Conservation (phyloP, 331 rosid species). For the Rhamnella rubrinervis region DNA sequence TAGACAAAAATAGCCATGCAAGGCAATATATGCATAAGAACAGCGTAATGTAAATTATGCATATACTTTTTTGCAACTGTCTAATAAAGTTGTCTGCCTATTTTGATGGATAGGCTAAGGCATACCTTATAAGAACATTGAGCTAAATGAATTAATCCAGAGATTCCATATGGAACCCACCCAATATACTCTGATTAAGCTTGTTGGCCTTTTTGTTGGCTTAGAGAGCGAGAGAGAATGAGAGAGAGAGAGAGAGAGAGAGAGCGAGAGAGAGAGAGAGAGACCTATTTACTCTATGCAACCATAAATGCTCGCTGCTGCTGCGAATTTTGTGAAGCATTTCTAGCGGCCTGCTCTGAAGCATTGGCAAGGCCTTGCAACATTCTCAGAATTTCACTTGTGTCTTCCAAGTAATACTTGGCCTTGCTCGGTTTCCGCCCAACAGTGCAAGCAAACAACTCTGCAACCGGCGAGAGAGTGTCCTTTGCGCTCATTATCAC, state of each 20-base stretch:
- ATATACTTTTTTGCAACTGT: too few species aligned
- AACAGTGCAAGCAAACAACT: constrained; percentile 80
- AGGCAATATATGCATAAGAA: too few species aligned
- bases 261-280: not conserved
- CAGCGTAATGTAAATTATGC: too few species aligned
- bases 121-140: too few species aligned
- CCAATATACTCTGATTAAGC: not conserved
- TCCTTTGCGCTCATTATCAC: constrained; percentile 59
- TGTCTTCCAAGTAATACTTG: constrained; percentile 89
- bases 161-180: not conserved
- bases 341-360: constrained; percentile 47
- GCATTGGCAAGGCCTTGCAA: constrained; percentile 79
- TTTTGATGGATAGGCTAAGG: too few species aligned
- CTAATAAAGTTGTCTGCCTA: too few species aligned
- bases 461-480: constrained; percentile 62
- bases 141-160: not conserved
- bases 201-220: not conserved
- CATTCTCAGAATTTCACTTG: constrained; percentile 82
- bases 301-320: constrained; percentile 21
- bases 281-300: constrained; percentile 34
- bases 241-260: not conserved
- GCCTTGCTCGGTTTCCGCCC: constrained; percentile 98
- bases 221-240: not conserved
- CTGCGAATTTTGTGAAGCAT: constrained; percentile 16
- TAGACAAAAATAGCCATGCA: too few species aligned